Evolutionary conservation across 352 stramenopile genomes (phyloP).

Genomic region (Phytophthora nicotianae): DNA sequence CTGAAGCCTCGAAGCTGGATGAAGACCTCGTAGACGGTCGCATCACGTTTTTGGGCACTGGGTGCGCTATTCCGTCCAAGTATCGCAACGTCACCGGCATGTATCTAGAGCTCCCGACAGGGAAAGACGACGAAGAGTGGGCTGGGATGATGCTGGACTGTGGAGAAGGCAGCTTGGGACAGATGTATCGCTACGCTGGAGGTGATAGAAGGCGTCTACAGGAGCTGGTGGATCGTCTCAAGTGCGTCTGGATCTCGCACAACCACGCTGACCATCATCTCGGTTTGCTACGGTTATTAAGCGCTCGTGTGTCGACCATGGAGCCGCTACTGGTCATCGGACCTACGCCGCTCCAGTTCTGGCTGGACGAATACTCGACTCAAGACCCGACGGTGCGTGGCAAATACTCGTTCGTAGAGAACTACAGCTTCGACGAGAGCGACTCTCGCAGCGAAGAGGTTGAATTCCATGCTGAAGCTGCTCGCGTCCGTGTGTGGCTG

Average conservation of each 20-base stretch:
- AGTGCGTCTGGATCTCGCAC: conserved; percentile 97
- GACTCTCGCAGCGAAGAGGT: conserved; percentile 33
- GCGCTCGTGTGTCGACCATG: conserved; percentile 53
- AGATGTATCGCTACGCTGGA: conserved; percentile 81
- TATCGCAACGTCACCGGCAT: conserved; percentile 98
- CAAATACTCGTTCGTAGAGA: conserved; percentile 91
- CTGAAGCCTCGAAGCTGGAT: conserved; percentile 2
- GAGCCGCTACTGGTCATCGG: conserved; percentile 92
- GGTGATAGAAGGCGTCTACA: conserved; percentile 48
- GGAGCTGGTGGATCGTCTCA: conserved; percentile 70
- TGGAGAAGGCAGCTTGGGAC: conserved; percentile 96
- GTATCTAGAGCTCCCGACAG: conserved; percentile 75
- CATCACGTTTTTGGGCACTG: conserved; percentile 96
- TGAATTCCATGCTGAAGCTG: conserved; percentile 35
- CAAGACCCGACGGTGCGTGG: conserved; percentile 77
- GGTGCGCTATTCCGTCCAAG: conserved; percentile 97
- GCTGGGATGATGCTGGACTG: conserved; percentile 93
- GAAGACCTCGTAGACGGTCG: conserved; percentile 44
- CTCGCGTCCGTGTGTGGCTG: conserved; percentile 49
- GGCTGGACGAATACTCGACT: conserved; percentile 91
- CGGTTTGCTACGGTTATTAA: conserved; percentile 92
- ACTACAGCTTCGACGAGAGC: conserved; percentile 82
- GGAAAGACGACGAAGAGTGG: conserved; percentile 8
- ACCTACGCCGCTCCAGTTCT: conserved; percentile 86
- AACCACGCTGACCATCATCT: conserved; percentile 98